Evolutionary conservation across 2,329 filamentous ascomycete genomes (phyloP).

Genomic region (Alternaria tenuissima): DNA sequence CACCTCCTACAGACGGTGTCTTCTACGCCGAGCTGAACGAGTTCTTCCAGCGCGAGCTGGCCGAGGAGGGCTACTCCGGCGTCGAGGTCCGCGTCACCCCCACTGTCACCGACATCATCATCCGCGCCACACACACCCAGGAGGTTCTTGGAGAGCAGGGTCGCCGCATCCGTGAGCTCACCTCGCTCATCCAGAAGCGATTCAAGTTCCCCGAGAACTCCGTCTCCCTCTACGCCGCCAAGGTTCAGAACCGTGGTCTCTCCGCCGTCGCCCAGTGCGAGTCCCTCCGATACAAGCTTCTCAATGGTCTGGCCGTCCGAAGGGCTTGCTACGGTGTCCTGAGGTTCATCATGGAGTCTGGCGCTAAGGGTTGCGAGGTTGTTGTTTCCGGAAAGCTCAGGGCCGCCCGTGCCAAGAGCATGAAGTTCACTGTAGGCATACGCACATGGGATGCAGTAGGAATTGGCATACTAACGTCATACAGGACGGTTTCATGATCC

Average conservation of each 20-base stretch:
- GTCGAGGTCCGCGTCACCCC: constrained; percentile 99
- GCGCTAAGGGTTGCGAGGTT: constrained; percentile 99
- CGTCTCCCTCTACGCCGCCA: constrained; percentile 99
- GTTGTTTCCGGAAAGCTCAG: constrained; percentile 99
- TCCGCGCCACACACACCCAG: constrained; percentile 99
- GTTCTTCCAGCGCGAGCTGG: constrained; percentile 99
- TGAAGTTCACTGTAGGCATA: constrained; percentile 94
- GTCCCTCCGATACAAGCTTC: constrained; percentile 99
- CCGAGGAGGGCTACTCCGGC: constrained; percentile 99
- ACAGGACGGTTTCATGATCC: constrained; percentile 99
- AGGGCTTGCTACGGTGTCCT: constrained; percentile 99
- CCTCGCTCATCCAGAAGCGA: constrained; percentile 99
- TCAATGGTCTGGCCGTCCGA: constrained; percentile 98
- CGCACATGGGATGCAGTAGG: not conserved
- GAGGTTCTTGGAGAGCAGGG: constrained; percentile 99
- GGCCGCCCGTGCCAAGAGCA: constrained; percentile 98
- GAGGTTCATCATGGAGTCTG: constrained; percentile 99
- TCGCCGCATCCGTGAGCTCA: constrained; percentile 99
- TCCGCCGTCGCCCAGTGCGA: constrained; percentile 99
- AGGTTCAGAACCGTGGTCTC: constrained; percentile 99
- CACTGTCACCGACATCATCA: constrained; percentile 99
- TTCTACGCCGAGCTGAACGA: constrained; percentile 99
- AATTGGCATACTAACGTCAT: constrained; percentile 25
- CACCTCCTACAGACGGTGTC: constrained; percentile 76
- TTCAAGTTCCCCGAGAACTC: constrained; percentile 99